A percentile compares a stretch with the other conserved stretches of the same genome.
phyloP scores from a whole-genome alignment of 257 asterid species.

The Scutellaria minor region DNA sequence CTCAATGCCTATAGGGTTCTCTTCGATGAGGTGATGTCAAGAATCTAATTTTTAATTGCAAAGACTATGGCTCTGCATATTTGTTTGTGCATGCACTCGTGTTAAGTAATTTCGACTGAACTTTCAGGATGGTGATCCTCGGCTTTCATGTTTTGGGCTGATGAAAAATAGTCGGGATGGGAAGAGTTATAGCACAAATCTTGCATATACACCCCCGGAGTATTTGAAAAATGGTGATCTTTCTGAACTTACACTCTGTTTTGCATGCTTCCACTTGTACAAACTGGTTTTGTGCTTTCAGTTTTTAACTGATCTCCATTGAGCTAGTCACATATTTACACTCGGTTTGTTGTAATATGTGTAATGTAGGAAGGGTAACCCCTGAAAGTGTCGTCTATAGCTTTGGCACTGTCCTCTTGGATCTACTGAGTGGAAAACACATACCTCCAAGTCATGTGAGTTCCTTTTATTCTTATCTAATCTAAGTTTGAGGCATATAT shows the following conservation, averaged over 20 bases:
- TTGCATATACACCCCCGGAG: constrained; percentile 81
- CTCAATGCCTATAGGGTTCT: constrained; percentile 74
- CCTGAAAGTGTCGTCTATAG: constrained; percentile 86
- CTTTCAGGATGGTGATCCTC: constrained; percentile 78
- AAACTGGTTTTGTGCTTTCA: not conserved
- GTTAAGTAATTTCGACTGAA: constrained; percentile 13
- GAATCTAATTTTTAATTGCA: not conserved
- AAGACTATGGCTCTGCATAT: not conserved
- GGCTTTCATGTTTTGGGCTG: constrained; percentile 78
- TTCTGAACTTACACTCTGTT: constrained; percentile 2
- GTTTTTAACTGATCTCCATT: not conserved
- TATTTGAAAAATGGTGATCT: constrained; percentile 70
- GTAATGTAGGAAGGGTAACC: constrained; percentile 77
- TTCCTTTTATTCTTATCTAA: constrained; percentile 21
- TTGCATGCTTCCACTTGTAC: not conserved
- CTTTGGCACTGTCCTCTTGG: constrained; percentile 87
- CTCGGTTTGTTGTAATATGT: constrained; percentile 12
- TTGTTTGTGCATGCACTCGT: not conserved
- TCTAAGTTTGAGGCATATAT: not conserved
- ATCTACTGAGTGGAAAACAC: constrained; percentile 93
- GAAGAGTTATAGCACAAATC: constrained; percentile 82
- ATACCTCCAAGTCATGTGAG: constrained; percentile 96
- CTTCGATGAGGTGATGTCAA: constrained; percentile 60
- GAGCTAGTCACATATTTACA: constrained; percentile 3
- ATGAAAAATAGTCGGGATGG: constrained; percentile 83